phyloP scores from a whole-genome alignment of 768 basidiomycete species.

The Rhizopogon sp. region DNA sequence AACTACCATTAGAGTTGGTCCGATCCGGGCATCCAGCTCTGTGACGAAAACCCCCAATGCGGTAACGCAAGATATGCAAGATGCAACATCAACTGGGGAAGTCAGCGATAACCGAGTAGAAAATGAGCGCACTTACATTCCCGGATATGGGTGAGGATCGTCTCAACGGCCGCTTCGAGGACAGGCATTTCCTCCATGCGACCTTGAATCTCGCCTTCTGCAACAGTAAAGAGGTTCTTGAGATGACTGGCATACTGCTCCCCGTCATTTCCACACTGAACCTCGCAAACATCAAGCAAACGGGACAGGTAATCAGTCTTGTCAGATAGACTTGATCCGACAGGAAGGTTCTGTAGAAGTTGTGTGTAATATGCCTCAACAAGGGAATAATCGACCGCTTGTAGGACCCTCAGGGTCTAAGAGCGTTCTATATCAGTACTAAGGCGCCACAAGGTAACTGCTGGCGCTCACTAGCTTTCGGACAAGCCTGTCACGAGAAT shows the following conservation, averaged over 20 bases:
- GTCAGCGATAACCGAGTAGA: not conserved
- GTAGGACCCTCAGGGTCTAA: constrained; percentile 59
- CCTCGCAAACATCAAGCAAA: constrained; percentile 51
- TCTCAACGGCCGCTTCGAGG: constrained; percentile 54
- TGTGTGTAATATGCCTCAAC: constrained; percentile 50
- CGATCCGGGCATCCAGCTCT: constrained; percentile 32
- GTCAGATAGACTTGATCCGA: constrained; percentile 27
- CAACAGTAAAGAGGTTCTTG: constrained; percentile 33
- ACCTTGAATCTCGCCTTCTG: constrained; percentile 29
- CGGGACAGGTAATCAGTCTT: constrained; percentile 39
- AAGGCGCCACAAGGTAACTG: not conserved
- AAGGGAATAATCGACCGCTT: constrained; percentile 53
- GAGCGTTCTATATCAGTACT: constrained; percentile 5
- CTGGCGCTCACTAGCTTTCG: constrained; percentile 48
- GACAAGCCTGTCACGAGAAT: constrained; percentile 53
- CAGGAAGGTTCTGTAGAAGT: constrained; percentile 33
- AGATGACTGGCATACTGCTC: constrained; percentile 53
- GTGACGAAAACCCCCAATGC: constrained; percentile 40
- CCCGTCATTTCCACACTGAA: constrained; percentile 44
- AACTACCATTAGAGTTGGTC: constrained; percentile 64
- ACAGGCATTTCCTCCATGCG: constrained; percentile 32
- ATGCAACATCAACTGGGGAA: constrained; percentile 32
- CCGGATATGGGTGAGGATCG: constrained; percentile 44
- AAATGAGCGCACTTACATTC: constrained; percentile 35
- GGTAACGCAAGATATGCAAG: constrained; percentile 40